A percentile compares a stretch with the other conserved stretches of the same genome.
Conservation (phyloP, 257 asterid genomes). For the Nicotiana otophora region DNA sequence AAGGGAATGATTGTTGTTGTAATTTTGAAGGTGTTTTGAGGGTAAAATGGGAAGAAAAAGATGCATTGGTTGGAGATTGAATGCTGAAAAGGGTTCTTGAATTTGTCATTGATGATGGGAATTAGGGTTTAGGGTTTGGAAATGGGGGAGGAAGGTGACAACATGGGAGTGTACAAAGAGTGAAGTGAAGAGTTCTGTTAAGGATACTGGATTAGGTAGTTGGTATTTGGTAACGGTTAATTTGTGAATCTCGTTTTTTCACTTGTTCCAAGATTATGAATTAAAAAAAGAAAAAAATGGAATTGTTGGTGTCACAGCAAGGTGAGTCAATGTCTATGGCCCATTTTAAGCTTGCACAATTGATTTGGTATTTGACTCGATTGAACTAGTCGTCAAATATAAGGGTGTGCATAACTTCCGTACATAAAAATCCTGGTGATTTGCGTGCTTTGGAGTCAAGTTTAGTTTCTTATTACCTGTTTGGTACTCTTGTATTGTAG, state of each 20-base stretch:
- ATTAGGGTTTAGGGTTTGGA: conserved; percentile 25
- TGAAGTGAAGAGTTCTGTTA: conserved; percentile 14
- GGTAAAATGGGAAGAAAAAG: conserved; percentile 34
- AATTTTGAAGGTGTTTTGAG: conserved; percentile 23
- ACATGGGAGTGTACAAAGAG: conserved; percentile 26
- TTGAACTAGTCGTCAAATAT: too few species aligned
- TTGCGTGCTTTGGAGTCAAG: too few species aligned
- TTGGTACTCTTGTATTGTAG: too few species aligned
- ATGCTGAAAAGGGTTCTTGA: conserved; percentile 19
- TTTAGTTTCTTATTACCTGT: too few species aligned
- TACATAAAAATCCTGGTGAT: too few species aligned
- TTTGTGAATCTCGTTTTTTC: conserved; percentile 56
- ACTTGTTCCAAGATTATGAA: conserved; percentile 3
- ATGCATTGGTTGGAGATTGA: conserved; percentile 24
- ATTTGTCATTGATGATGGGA: conserved; percentile 31
- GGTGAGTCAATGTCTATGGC: background rate
- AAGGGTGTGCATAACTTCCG: too few species aligned
- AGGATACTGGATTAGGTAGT: conserved; percentile 22
- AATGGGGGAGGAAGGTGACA: background rate
- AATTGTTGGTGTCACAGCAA: background rate
- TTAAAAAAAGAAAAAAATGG: background rate
- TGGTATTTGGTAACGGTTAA: conserved; percentile 17
- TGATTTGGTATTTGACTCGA: too few species aligned
- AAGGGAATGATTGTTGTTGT: conserved; percentile 22
- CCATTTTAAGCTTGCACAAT: too few species aligned